Evolutionary conservation across 73 alveolate genomes (phyloP), one percentile per base, ranked within the genome.

Genomic region (Symbiodinium natans): DNA sequence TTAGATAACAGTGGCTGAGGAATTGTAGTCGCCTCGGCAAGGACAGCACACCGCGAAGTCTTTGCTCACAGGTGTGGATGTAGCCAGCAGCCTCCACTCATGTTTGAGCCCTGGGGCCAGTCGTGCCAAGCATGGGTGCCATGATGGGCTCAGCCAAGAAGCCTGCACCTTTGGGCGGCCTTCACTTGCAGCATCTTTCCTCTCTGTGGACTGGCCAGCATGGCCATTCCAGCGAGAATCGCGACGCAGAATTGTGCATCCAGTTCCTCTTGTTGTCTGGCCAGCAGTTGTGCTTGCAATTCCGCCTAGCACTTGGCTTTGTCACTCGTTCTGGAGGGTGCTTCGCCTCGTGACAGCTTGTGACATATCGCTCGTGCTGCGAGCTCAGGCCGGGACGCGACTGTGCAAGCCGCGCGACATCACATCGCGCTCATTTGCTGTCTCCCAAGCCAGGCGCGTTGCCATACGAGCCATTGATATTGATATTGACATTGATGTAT

Each of bases 381-480:
- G 13, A 46, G 7, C 38, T 23, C 3, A 63, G 80, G 97, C 40
- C 19, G 95, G 25, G 95, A 68, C 27, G 97, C 97, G 31, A 90
- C 97, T 19, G 97, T 90, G 74, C 77, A 90, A 54, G 88, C 88
- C 1, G 97, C 97, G 8, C 33, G 97, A 17, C 74, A 29, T 9
- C 97, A 90, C 82, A 40, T 90, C 31, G 97, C 97, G 19, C 52
- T n/a, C 54, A 38, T 90, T 46, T 90, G 97, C 40, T 71, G 97
- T 48, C 48, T 90, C 75, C 97, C 97, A 11, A 48, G 41, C 36
- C 97, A 90, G 89, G 92, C 74, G 6, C 33, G 6, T 4, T 7
- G 11, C 77, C 31, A 25, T 8, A 4, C 77, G 77, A 13, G 21
- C 59, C 13, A 46, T 46, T 46, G 21, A 46, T 6, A 6, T 13